These are phyloP conservation scores for Rubia peregrina DNA, from an alignment of 305 asterid genomes.

Conservation along the genomic window DNA sequence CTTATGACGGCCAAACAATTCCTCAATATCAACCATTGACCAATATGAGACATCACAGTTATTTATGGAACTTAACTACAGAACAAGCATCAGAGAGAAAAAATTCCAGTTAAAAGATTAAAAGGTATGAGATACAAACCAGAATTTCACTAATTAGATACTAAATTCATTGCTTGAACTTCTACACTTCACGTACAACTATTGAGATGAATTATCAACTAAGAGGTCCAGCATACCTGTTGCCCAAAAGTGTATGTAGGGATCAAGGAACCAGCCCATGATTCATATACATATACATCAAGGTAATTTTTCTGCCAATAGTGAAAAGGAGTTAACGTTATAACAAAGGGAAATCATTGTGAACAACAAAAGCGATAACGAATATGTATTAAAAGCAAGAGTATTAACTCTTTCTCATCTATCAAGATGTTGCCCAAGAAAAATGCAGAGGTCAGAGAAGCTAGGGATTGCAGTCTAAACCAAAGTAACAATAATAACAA, in stretches of 20 bases:
- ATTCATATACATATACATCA: slow-evolving; percentile 83
- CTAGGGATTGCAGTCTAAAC: not conserved
- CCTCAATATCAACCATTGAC: not conserved
- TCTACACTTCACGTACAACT: slow-evolving; percentile 3
- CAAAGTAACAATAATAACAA: not conserved
- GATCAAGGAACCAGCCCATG: slow-evolving; percentile 93
- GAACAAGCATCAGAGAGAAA: slow-evolving; percentile 2
- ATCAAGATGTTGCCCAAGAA: not conserved
- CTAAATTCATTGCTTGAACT: not conserved
- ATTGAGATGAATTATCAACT: not conserved
- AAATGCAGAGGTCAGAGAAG: not conserved
- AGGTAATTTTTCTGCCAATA: slow-evolving; percentile 79
- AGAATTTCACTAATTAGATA: not conserved
- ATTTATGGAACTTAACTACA: not conserved
- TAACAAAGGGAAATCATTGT: slow-evolving; percentile 5
- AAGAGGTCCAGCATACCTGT: slow-evolving; percentile 44
- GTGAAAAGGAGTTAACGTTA: slow-evolving; percentile 18
- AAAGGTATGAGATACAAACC: not conserved
- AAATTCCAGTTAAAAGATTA: not conserved
- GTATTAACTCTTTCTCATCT: not conserved
- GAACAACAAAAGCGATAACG: not conserved
- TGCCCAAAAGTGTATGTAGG: slow-evolving; percentile 70
- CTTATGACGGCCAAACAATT: not conserved
- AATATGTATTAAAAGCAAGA: not conserved
- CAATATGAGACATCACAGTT: not conserved